Evolutionary conservation across 1,139 yeast genomes (phyloP).

Genomic region (Pneumocystis sp.): DNA sequence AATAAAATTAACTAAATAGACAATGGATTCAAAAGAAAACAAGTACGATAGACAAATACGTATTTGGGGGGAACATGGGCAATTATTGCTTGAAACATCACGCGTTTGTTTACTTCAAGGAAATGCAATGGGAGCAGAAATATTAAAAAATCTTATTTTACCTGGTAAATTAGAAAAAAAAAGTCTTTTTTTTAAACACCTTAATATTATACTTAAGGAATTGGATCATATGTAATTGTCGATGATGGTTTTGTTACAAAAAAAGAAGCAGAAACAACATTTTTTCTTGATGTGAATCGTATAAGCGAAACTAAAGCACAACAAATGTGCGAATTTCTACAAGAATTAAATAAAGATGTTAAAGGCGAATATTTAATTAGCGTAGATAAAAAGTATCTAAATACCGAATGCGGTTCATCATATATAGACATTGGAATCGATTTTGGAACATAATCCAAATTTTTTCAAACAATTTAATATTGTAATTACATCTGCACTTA

Average conservation of each 20-base stretch:
- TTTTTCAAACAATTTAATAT: constrained; percentile 42
- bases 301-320: constrained; percentile 33
- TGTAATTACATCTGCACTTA: constrained; percentile 32
- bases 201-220: constrained; percentile 15
- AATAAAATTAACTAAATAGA: not conserved
- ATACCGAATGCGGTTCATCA: constrained; percentile 12
- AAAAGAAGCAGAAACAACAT: constrained; percentile 41
- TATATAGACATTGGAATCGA: constrained; percentile 6
- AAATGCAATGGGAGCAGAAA: constrained; percentile 48
- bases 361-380: constrained; percentile 26
- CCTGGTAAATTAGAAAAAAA: constrained; percentile 37
- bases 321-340: constrained; percentile 30
- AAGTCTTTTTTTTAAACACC: not conserved
- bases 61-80: constrained; percentile 76
- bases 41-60: constrained; percentile 81
- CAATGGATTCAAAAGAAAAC: not conserved
- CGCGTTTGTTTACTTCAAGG: constrained; percentile 51
- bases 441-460: constrained; percentile 11
- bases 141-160: constrained; percentile 59
- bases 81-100: constrained; percentile 41
- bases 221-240: constrained; percentile 51
- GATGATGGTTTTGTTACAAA: constrained; percentile 32
- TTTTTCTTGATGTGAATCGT: constrained; percentile 39
- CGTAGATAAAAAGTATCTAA: constrained; percentile 14
- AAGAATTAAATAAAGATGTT: constrained; percentile 50